Conservation (phyloP, 345 rosid genomes). For the Rhodamnia rubescens region DNA sequence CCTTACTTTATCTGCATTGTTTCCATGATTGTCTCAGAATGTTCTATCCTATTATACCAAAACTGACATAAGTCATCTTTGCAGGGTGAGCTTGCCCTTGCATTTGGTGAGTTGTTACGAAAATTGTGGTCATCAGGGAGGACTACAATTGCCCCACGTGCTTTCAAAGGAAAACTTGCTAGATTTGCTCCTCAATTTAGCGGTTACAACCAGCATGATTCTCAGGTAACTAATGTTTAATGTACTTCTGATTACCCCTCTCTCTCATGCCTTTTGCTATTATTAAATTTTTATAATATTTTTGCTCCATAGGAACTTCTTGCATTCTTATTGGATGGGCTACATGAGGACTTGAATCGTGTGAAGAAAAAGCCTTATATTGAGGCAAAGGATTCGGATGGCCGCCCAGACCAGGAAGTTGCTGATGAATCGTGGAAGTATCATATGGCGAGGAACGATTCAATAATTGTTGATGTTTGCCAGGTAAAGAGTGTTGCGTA, state of each 20-base stretch:
- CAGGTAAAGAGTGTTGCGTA: conserved; percentile 35
- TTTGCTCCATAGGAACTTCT: conserved; percentile 56
- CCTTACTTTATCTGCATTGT: conserved; percentile 1
- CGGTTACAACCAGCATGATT: conserved; percentile 97
- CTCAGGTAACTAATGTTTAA: conserved; percentile 50
- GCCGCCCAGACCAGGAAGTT: conserved; percentile 79
- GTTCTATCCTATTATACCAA: background rate
- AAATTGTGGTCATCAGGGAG: conserved; percentile 74
- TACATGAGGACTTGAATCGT: conserved; percentile 91
- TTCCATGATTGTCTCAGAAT: background rate
- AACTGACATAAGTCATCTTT: conserved; percentile 3
- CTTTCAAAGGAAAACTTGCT: conserved; percentile 70
- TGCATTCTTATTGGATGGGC: conserved; percentile 79
- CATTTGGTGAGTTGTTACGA: conserved; percentile 79
- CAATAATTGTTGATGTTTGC: conserved; percentile 93
- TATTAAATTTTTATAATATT: background rate
- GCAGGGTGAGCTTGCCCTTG: conserved; percentile 93
- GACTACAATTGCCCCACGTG: conserved; percentile 56
- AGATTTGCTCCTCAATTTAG: conserved; percentile 96
- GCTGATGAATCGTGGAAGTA: conserved; percentile 83
- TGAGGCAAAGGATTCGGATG: conserved; percentile 72
- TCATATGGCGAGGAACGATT: conserved; percentile 91
- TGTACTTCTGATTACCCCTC: background rate
- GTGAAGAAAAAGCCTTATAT: conserved; percentile 80
- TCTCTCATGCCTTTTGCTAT: background rate